Base-by-base conservation (phyloP, 768 basidiomycete genomes). In the Russula vinacea region DNA sequence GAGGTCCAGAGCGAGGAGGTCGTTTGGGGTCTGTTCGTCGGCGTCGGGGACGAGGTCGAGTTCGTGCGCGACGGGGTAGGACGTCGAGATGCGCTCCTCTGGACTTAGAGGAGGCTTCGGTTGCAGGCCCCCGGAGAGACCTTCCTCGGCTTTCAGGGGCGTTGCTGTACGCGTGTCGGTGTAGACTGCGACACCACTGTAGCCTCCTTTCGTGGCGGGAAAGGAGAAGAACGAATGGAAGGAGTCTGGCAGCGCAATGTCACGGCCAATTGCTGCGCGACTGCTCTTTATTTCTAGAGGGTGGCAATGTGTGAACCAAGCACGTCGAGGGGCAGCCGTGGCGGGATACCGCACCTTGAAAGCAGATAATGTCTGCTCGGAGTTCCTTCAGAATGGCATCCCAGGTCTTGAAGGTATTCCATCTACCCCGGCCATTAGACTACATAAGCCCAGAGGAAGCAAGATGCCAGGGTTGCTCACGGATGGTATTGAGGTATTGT, bases 151-250 rank as follows among this genome's bases (percentile, higher is more conserved):
- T 75, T 84, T 88, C 58, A 84, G 73, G n/a, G 87, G 85, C 0
- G 82, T 75, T 60, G 80, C 77, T 4, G 76, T 77, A 22, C 76
- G 72, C 11, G 81, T 76, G 67, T 90, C 85, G 32, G 90, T 86
- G 74, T 94, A 98, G 5, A 92, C 86, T 2, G 88, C 92, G 8
- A 96, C 94, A 33, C 97, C 97, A 62, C 94, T 95, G 70, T 98
- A 98, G 10, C 97, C 97, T 0, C 85, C 79, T 73, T 89, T 93
- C 58, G 76, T 78, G 66, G 77, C 66, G 13, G 93, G 88, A 70
- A 97, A 96, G 5, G 94, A 96, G 76, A 95, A 95, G 79, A 97
- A 97, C 0, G 87, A 84, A 72, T 94, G 82, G 71, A 86, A 98
- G 16, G 82, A 83, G 5, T 83, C 80, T 13, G 95, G 92, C n/a